Evolutionary conservation across 2,329 filamentous ascomycete species (phyloP).

Genomic region (Ascochyta lentis): DNA sequence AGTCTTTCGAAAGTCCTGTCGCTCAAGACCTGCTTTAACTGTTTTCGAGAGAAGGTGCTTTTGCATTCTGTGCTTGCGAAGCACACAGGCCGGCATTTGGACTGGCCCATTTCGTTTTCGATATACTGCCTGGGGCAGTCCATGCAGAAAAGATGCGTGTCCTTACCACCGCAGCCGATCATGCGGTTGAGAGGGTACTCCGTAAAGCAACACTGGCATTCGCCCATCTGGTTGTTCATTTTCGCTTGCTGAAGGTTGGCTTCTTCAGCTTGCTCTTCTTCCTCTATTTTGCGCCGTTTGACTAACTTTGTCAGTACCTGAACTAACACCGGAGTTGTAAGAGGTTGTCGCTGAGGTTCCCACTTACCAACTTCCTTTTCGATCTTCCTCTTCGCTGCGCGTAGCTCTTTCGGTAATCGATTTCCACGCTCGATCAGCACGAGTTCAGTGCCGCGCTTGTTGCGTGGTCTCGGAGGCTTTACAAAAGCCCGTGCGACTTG

Average conservation of each 20-base stretch:
- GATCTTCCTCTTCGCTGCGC: constrained; percentile 38
- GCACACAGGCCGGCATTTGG: constrained; percentile 72
- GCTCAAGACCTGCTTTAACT: constrained; percentile 66
- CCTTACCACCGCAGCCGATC: constrained; percentile 68
- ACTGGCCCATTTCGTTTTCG: constrained; percentile 70
- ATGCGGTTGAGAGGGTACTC: constrained; percentile 71
- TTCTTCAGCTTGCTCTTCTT: constrained; percentile 39
- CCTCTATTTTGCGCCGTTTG: constrained; percentile 37
- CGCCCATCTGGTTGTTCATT: constrained; percentile 58
- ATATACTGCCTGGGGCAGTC: constrained; percentile 70
- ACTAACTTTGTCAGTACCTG: constrained; percentile 19
- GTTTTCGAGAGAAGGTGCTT: constrained; percentile 63
- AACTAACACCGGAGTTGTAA: not conserved
- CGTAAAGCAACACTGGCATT: constrained; percentile 76
- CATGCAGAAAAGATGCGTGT: constrained; percentile 72
- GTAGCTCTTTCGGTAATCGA: constrained; percentile 39
- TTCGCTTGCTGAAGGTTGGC: constrained; percentile 43
- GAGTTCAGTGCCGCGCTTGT: constrained; percentile 25
- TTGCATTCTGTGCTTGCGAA: constrained; percentile 68
- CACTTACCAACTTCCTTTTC: constrained; percentile 29
- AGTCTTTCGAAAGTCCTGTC: constrained; percentile 66
- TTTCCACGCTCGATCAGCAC: constrained; percentile 32
- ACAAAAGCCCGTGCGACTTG: constrained; percentile 21
- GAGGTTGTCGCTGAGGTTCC: not conserved
- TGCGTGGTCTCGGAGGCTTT: constrained; percentile 30